Percentiles rank a stretch among this genome's conserved stretches.
Conservation (phyloP, 2,329 filamentous ascomycete genomes). For the Ophiostoma pallidulum region DNA sequence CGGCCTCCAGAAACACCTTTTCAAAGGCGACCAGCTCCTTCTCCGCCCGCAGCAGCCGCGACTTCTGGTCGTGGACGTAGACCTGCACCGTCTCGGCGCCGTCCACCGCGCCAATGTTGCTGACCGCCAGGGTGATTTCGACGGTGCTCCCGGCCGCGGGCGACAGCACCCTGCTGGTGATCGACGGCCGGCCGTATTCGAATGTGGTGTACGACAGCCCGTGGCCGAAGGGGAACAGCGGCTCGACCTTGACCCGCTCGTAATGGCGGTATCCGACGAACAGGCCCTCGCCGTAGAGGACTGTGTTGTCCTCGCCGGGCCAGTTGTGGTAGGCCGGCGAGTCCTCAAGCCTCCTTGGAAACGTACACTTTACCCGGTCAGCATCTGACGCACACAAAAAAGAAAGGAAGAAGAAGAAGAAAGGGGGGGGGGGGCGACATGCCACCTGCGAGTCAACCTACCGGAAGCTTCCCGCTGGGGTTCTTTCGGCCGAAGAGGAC, state of each 20-base stretch:
- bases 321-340: conserved; percentile 65
- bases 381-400: background rate
- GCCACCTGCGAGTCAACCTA: conserved; percentile 28
- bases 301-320: conserved; percentile 59
- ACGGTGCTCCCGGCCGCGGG: conserved; percentile 25
- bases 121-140: conserved; percentile 38
- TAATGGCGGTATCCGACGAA: conserved; percentile 68
- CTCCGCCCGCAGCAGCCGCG: conserved; percentile 53
- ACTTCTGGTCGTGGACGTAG: conserved; percentile 56
- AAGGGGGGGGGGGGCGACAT: too few relatives aligned
- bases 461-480: conserved; percentile 59
- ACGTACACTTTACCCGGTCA: conserved; percentile 41
- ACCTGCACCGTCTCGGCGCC: conserved; percentile 59
- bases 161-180: conserved; percentile 33
- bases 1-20: conserved; percentile 50
- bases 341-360: conserved; percentile 54
- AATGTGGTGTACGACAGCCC: conserved; percentile 66
- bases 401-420: too few relatives aligned
- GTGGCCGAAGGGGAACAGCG: conserved; percentile 64
- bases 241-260: conserved; percentile 49
- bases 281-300: conserved; percentile 62
- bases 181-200: conserved; percentile 40
- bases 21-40: conserved; percentile 64
- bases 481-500: conserved; percentile 55
- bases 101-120: conserved; percentile 44